phyloP scores from a whole-genome alignment of 331 rosid genomes.

The Stylosanthes scabra region DNA sequence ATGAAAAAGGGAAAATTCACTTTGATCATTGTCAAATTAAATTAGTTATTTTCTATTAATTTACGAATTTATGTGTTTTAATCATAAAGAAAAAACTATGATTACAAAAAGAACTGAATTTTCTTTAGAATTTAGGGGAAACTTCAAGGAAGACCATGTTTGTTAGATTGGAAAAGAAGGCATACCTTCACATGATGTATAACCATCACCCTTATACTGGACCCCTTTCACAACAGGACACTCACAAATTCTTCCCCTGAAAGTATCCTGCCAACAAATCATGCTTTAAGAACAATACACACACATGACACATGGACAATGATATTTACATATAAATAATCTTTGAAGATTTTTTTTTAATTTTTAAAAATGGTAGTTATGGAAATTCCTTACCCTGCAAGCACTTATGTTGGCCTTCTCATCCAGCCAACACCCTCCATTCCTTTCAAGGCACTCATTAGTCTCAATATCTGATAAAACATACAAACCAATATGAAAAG shows the following conservation, averaged over 20 bases:
- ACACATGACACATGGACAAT: background rate
- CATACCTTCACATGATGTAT: constrained; percentile 76
- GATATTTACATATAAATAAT: constrained; percentile 9
- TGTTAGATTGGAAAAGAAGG: constrained; percentile 8
- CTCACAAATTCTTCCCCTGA: constrained; percentile 95
- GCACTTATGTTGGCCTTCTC: constrained; percentile 64
- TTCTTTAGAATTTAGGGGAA: background rate
- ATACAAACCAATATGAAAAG: constrained; percentile 27
- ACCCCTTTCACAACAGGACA: constrained; percentile 87
- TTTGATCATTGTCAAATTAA: background rate
- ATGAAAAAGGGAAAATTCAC: constrained; percentile 12
- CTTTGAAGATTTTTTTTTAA: background rate
- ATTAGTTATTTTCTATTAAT: background rate
- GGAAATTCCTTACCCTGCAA: constrained; percentile 69
- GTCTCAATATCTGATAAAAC: constrained; percentile 73
- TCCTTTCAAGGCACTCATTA: constrained; percentile 75
- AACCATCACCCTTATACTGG: constrained; percentile 91
- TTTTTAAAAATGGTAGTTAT: background rate
- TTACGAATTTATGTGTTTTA: background rate
- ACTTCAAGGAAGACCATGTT: background rate
- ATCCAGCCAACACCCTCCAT: constrained; percentile 96
- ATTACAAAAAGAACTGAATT: constrained; percentile 11
- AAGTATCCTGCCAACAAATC: constrained; percentile 75
- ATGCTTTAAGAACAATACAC: constrained; percentile 11
- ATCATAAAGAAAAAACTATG: background rate